Evolutionary conservation across 2,329 filamentous ascomycete species (phyloP).

Genomic region (Aspergillus pseudotamarii): DNA sequence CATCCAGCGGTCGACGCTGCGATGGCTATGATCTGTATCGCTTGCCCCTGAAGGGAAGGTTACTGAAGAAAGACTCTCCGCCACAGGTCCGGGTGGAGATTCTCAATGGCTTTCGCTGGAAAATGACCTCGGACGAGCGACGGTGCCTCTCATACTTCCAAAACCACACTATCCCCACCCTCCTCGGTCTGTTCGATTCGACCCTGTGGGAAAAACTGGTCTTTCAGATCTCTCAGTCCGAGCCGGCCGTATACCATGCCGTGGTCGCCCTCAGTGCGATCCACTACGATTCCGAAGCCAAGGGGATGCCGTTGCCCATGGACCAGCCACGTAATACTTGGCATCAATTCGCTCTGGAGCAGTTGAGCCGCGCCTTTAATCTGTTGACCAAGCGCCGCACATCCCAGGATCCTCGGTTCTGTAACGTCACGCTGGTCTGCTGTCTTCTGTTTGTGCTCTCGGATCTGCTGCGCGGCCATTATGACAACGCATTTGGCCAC

Average conservation of each 20-base stretch:
- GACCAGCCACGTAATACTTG: background rate
- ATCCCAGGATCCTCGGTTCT: background rate
- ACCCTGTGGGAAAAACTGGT: background rate
- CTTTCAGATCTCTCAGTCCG: background rate
- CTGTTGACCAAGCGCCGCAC: background rate
- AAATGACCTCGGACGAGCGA: constrained; percentile 8
- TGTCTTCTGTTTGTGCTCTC: constrained; percentile 5
- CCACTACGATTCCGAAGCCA: background rate
- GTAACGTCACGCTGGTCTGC: constrained; percentile 2
- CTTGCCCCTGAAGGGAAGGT: background rate
- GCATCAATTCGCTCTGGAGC: background rate
- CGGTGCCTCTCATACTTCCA: constrained; percentile 4
- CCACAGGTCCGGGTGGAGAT: background rate
- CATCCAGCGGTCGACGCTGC: background rate
- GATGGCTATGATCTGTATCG: constrained; percentile 6
- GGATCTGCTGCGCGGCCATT: background rate
- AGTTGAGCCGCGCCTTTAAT: background rate
- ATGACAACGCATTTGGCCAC: background rate
- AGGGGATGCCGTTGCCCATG: background rate
- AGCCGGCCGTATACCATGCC: constrained; percentile 6
- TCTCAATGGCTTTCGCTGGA: constrained; percentile 4
- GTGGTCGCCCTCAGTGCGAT: constrained; percentile 1
- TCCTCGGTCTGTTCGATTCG: background rate
- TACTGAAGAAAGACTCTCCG: no score
- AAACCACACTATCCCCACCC: background rate